Conservation (phyloP, 2,329 filamentous ascomycete species). For the Rhynchosporium agropyri region DNA sequence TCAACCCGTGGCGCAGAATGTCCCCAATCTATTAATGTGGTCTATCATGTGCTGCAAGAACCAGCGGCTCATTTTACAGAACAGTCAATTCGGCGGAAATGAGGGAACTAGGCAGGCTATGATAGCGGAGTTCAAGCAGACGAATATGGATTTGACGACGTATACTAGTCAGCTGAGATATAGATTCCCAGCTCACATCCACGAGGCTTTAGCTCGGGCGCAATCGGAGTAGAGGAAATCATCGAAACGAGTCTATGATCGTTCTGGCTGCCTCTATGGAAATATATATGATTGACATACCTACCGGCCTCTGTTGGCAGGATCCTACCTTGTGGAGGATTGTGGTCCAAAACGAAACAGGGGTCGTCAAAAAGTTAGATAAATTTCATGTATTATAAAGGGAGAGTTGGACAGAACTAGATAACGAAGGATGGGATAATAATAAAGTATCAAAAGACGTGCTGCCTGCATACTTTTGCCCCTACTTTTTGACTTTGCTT, state of each 20-base stretch:
- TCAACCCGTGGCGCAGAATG: slow-evolving; percentile 81
- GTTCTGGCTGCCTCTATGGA: background rate
- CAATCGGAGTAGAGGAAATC: slow-evolving; percentile 34
- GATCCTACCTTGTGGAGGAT: no score
- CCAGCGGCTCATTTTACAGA: slow-evolving; percentile 71
- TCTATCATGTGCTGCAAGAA: slow-evolving; percentile 83
- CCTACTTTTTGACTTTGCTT: background rate
- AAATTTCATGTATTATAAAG: slow-evolving; percentile 25
- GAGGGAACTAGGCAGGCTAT: slow-evolving; percentile 64
- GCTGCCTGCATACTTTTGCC: background rate
- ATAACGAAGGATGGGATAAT: slow-evolving; percentile 7
- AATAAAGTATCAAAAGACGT: slow-evolving; percentile 5
- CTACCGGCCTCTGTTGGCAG: background rate
- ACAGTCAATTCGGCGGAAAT: slow-evolving; percentile 74
- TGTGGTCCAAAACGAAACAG: no score
- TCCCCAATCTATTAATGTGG: slow-evolving; percentile 93
- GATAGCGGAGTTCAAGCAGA: slow-evolving; percentile 73
- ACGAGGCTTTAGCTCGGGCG: slow-evolving; percentile 83
- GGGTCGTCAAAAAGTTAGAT: slow-evolving; percentile 15
- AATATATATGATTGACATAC: slow-evolving; percentile 4
- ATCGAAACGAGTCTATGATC: background rate
- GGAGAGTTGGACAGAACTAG: background rate
- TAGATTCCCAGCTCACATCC: slow-evolving; percentile 81
- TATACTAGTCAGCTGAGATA: slow-evolving; percentile 94
- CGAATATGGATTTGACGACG: slow-evolving; percentile 87